Evolutionary conservation across 2,329 filamentous ascomycete genomes (phyloP).

Genomic region (Massarina eburnea): DNA sequence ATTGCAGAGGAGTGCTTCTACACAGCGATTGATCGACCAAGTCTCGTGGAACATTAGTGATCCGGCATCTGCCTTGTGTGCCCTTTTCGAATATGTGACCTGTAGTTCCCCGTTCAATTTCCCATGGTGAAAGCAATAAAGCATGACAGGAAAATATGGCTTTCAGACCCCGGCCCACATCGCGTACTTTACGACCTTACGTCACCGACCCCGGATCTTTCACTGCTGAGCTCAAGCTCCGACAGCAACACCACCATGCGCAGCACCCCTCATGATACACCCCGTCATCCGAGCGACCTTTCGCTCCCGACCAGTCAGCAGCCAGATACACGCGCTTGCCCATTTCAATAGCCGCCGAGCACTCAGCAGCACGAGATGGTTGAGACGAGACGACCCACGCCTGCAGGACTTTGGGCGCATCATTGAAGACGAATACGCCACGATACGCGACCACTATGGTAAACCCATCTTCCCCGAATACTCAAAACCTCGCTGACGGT

Average conservation of each 20-base stretch:
- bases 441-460: conserved; percentile 61
- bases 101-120: too few relatives aligned
- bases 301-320: conserved; percentile 19
- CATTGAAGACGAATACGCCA: conserved; percentile 64
- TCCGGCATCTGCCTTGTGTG: too few relatives aligned
- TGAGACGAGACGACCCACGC: conserved; percentile 51
- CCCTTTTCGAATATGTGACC: too few relatives aligned
- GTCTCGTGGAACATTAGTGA: too few relatives aligned
- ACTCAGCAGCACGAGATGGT: conserved; percentile 26
- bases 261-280: conserved; percentile 35
- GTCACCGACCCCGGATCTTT: conserved; percentile 10
- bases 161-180: neutral
- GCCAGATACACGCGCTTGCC: neutral
- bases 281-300: conserved; percentile 24
- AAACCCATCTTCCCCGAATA: neutral
- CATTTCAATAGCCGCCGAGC: conserved; percentile 11
- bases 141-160: too few relatives aligned
- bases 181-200: conserved; percentile 5
- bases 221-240: conserved; percentile 8
- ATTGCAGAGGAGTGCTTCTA: too few relatives aligned
- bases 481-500: conserved; percentile 16
- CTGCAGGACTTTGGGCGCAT: conserved; percentile 53
- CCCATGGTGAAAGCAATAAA: too few relatives aligned
- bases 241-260: conserved; percentile 17
- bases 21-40: too few relatives aligned